Evolutionary conservation across 2,329 filamentous ascomycete genomes (phyloP), one percentile per base, ranked within the genome.

Genomic region (Penicillium frequentans): DNA sequence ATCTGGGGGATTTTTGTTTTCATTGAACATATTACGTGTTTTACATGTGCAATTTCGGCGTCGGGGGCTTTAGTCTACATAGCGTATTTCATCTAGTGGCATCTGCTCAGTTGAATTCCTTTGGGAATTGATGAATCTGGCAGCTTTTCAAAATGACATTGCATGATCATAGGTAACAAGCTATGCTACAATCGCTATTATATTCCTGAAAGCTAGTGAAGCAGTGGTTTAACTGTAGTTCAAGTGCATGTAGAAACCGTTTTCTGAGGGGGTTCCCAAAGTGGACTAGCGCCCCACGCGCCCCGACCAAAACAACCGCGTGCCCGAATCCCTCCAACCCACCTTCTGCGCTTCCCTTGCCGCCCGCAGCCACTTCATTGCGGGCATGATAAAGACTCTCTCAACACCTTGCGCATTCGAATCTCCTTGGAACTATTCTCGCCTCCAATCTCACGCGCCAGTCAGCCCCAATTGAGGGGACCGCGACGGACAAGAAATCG

Each of bases 251-350:
- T 45, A 27, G 43, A n/a, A 16, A 29, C 27, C 23, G 44, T 47
- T 39, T 9, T 26, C 26, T 42, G 59, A 62, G 56, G 58, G 52
- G 58, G 49, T 47, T 53, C 70, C 70, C 43, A 65, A 73, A 73
- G 31, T 14, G 61, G 70, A 56, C 64, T 74, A 73, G 72, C 65
- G 70, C 64, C 69, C 72, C 50, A 72, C 72, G 70, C 72, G 70
- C 69, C 29, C 70, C 68, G 65, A 73, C 71, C 72, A 73, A 74
- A 74, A 73, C 70, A 74, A 74, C 70, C 70, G 71, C 71, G 71
- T 73, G 70, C 62, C 51, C 63, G 62, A 66, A 66, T 64, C 61
- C 55, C 59, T 62, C 64, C 54, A 61, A 66, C 62, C 62, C 59
- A 62, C 60, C 62, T 58, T 54, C 54, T 60, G 61, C 57, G 58